A percentile compares a stretch with the other conserved stretches of the same genome.
Conservation (phyloP, 1,139 yeast genomes). For the Suhomyces ambrosiae region DNA sequence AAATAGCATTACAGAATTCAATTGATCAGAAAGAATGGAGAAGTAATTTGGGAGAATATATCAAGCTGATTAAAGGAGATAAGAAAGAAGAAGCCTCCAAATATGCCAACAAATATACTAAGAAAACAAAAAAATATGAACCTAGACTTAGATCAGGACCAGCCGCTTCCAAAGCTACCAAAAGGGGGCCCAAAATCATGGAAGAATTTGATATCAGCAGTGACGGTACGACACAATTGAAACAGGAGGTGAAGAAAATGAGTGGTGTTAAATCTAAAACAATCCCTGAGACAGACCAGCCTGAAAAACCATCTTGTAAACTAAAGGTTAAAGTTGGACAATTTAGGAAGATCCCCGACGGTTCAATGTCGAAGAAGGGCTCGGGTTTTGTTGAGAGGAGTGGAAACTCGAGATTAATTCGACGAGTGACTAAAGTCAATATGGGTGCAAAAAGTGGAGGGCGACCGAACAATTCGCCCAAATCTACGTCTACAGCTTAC, state of each 20-base stretch:
- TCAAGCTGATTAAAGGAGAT: constrained; percentile 16
- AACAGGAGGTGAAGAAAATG: constrained; percentile 3
- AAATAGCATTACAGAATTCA: constrained; percentile 35
- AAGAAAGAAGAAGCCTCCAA: too few species aligned
- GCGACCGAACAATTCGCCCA: constrained; percentile 2
- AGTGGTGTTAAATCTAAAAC: constrained; percentile 1
- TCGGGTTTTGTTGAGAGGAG: constrained; percentile 8
- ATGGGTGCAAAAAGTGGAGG: constrained; percentile 3
- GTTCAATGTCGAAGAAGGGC: constrained; percentile 4
- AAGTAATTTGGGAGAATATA: constrained; percentile 21
- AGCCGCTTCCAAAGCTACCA: background rate
- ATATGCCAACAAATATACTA: constrained; percentile 3
- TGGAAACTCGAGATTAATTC: constrained; percentile 7
- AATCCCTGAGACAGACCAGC: constrained; percentile 1
- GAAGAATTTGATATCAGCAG: constrained; percentile 26
- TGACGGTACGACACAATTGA: constrained; percentile 26
- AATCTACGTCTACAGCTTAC: constrained; percentile 7
- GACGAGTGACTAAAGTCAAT: constrained; percentile 10
- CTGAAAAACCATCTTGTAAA: constrained; percentile 13
- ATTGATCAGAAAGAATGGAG: constrained; percentile 30
- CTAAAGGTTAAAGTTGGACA: constrained; percentile 18
- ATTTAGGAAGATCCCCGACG: constrained; percentile 4
- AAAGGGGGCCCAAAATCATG: constrained; percentile 3
- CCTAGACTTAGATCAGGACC: background rate
- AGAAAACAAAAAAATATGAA: constrained; percentile 3